Evolutionary conservation across 139 green algal genomes (phyloP), one percentile per base, ranked within the genome.

Genomic region (Chlorella sorokiniana): DNA sequence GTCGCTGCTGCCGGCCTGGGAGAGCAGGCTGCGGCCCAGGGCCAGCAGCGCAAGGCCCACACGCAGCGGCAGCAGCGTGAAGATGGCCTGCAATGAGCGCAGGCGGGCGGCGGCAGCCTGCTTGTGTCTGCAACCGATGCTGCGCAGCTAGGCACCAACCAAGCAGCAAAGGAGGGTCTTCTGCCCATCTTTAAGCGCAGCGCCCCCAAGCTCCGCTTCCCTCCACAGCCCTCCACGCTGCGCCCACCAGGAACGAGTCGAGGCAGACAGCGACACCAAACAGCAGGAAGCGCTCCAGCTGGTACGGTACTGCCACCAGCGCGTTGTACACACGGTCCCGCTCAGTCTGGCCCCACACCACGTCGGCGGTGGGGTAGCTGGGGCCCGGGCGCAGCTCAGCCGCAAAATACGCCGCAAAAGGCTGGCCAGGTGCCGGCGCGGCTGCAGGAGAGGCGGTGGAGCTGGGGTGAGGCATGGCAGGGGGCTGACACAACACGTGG

Each of bases 311-410:
- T 67, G 91, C 89, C 33, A 96, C 56, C 20, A 98, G 77, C 31
- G 94, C 95, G 81, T 97, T 97, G 90, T 98, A 97, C 64, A 95
- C 92, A 72, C 91, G 51, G 38, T 95, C 91, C 7, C 92, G 81
- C 79, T 95, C 91, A 48, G 92, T 94, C 83, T 95, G 92, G 0
- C 92, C 85, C 91, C 91, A 95, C 71, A 94, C 83, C 37, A 93
- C 85, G 74, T 93, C 92, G 8, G 91, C 78, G 1, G 86, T 92
- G 11, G 86, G 90, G 73, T 90, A 88, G 35, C 22, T 69, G 51
- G 84, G 84, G 1, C 59, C 78, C 16, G 84, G 84, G 42, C 63
- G 69, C 62, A 88, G 61, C 59, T 88, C 84, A 22, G 78, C 84
- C 1, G 37, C 22, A 1, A 85, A 23, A 44, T 84, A 88, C 38